Evolutionary conservation across 108 stramenopile species (phyloP).

Genomic region (Skeletonema grethae): DNA sequence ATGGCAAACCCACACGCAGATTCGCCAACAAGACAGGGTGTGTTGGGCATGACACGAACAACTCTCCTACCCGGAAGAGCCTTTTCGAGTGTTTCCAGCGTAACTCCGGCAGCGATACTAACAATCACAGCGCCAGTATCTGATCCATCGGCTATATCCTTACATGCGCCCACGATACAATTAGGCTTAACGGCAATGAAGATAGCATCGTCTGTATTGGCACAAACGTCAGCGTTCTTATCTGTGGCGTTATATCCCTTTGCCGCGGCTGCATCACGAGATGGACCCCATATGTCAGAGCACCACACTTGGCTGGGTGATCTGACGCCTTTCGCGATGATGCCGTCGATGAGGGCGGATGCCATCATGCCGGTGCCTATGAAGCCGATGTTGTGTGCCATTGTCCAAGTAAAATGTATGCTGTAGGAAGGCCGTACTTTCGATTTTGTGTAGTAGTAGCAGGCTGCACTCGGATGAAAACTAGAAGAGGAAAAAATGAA

Average conservation of each 20-base stretch:
- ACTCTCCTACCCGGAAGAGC: constrained; percentile 67
- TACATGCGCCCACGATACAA: constrained; percentile 57
- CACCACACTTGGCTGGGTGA: constrained; percentile 59
- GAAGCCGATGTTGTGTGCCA: constrained; percentile 67
- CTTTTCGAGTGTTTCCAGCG: constrained; percentile 65
- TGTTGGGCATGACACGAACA: constrained; percentile 96
- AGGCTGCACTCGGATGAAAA: no score
- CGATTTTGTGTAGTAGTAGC: no score
- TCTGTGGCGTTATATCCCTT: constrained; percentile 66
- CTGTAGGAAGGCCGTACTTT: no score
- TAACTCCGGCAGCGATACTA: constrained; percentile 90
- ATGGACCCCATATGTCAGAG: constrained; percentile 66
- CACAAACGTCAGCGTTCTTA: constrained; percentile 66
- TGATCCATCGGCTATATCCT: constrained; percentile 49
- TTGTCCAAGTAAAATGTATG: neutral
- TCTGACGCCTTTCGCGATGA: constrained; percentile 57
- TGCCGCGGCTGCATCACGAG: constrained; percentile 51
- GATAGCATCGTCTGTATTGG: constrained; percentile 60
- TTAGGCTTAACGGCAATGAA: constrained; percentile 84
- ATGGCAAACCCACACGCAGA: constrained; percentile 81
- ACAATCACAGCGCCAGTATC: constrained; percentile 63
- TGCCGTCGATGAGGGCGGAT: constrained; percentile 75
- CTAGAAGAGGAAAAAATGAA: no score
- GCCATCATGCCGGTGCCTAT: constrained; percentile 90
- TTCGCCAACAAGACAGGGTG: constrained; percentile 90